Percentiles rank a stretch among this genome's conserved stretches.
These are phyloP conservation scores for Guadua angustifolia DNA, from an alignment of 176 grass and related monocot species.

Conservation along the genomic window DNA sequence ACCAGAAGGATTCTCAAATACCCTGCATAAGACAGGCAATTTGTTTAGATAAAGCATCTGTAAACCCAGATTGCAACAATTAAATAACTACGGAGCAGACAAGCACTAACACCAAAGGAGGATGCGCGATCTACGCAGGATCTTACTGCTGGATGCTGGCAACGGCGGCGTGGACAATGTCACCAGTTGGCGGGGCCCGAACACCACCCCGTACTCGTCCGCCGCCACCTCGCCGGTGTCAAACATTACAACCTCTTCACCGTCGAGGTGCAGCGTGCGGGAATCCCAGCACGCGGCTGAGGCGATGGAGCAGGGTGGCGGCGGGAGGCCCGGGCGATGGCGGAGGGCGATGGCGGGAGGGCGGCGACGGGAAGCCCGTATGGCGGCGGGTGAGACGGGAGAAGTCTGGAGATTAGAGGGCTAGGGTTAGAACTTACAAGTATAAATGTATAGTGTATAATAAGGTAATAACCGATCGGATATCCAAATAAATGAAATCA, in stretches of 20 bases:
- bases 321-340: too few relatives aligned
- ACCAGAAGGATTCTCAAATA: conserved; percentile 45
- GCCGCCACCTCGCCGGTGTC: background rate
- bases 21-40: conserved; percentile 31
- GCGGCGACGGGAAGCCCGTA: too few relatives aligned
- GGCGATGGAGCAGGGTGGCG: conserved; percentile 27
- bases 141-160: conserved; percentile 75
- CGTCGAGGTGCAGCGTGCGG: conserved; percentile 19
- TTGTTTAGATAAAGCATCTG: conserved; percentile 13
- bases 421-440: too few relatives aligned
- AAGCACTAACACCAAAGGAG: background rate
- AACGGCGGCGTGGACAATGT: conserved; percentile 76
- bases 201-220: conserved; percentile 32
- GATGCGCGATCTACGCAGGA: background rate
- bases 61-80: background rate
- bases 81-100: background rate
- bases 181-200: conserved; percentile 55
- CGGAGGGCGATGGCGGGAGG: too few relatives aligned
- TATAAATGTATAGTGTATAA: too few relatives aligned
- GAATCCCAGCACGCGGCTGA: conserved; percentile 31
- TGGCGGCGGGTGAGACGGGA: too few relatives aligned
- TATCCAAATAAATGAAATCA: too few relatives aligned
- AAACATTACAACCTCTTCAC: background rate
- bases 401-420: too few relatives aligned
- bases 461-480: too few relatives aligned